These are phyloP conservation scores for Mycena latifolia DNA, from an alignment of 768 basidiomycete genomes.

Conservation along the genomic window DNA sequence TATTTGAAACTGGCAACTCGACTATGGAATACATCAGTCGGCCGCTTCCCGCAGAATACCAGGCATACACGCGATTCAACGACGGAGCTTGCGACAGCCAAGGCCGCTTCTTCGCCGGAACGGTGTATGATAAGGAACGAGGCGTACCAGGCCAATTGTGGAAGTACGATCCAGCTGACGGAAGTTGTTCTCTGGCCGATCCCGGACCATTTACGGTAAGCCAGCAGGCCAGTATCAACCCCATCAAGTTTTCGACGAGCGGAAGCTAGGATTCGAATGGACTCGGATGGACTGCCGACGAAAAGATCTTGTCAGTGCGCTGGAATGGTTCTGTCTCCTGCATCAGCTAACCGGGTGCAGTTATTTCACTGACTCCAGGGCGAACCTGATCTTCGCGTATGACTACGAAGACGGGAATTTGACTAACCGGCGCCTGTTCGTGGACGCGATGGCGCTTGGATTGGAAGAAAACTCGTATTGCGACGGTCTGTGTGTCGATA, in stretches of 20 bases:
- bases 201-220: slow-evolving; percentile 74
- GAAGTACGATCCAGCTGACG: slow-evolving; percentile 65
- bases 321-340: slow-evolving; percentile 11
- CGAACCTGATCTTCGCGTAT: slow-evolving; percentile 76
- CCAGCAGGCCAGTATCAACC: slow-evolving; percentile 27
- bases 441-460: slow-evolving; percentile 69
- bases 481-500: slow-evolving; percentile 77
- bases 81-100: slow-evolving; percentile 76
- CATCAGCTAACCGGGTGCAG: slow-evolving; percentile 47
- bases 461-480: slow-evolving; percentile 64
- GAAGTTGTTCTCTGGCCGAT: slow-evolving; percentile 65
- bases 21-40: slow-evolving; percentile 61
- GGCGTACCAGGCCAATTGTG: slow-evolving; percentile 69
- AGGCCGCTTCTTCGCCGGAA: slow-evolving; percentile 78
- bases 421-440: slow-evolving; percentile 66
- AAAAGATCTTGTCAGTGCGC: slow-evolving; percentile 65
- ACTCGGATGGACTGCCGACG: slow-evolving; percentile 73
- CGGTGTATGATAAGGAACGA: slow-evolving; percentile 63
- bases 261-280: slow-evolving; percentile 68
- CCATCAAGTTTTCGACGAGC: slow-evolving; percentile 24
- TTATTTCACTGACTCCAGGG: slow-evolving; percentile 78
- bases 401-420: slow-evolving; percentile 72
- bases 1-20: slow-evolving; percentile 56
- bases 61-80: slow-evolving; percentile 70
- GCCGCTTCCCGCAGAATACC: slow-evolving; percentile 60